Conservation (phyloP, 805 yeast genomes). For the Lachancea quebecensis region DNA sequence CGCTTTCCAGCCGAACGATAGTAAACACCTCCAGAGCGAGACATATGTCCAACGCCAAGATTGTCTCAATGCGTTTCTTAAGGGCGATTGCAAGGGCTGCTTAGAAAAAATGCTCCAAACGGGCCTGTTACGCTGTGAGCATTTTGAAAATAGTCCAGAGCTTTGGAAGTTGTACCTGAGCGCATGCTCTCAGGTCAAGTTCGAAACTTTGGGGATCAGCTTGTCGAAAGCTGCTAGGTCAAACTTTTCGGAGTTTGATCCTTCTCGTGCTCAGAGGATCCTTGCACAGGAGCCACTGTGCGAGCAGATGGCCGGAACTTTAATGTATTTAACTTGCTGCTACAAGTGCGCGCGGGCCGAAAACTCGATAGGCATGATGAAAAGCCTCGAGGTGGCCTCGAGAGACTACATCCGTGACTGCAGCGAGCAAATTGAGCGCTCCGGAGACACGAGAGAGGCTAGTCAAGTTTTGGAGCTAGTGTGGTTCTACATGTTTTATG, state of each 20-base stretch:
- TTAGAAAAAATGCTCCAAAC: conserved; percentile 17
- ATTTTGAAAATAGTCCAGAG: conserved; percentile 2
- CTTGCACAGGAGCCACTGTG: not conserved
- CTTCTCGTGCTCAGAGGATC: not conserved
- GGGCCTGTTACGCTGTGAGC: conserved; percentile 11
- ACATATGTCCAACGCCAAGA: not conserved
- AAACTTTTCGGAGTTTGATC: conserved; percentile 48
- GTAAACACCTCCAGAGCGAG: not conserved
- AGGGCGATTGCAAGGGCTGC: conserved; percentile 18
- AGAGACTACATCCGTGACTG: not conserved
- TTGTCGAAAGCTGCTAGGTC: conserved; percentile 4
- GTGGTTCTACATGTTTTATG: conserved; percentile 12
- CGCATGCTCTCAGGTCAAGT: conserved; percentile 13
- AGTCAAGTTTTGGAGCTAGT: conserved; percentile 5
- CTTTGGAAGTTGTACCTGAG: conserved; percentile 15
- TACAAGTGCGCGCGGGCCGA: not conserved
- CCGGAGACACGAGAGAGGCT: not conserved
- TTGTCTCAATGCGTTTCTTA: conserved; percentile 12
- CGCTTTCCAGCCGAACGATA: conserved; percentile 7
- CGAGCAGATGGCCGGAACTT: not conserved
- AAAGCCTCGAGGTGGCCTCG: not conserved
- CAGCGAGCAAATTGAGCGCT: not conserved
- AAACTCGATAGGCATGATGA: not conserved
- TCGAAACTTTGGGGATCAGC: conserved; percentile 13
- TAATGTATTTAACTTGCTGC: conserved; percentile 1